These are phyloP conservation scores for Teratosphaeria zuluensis DNA, from an alignment of 2,329 filamentous ascomycete genomes.

Conservation along the genomic window DNA sequence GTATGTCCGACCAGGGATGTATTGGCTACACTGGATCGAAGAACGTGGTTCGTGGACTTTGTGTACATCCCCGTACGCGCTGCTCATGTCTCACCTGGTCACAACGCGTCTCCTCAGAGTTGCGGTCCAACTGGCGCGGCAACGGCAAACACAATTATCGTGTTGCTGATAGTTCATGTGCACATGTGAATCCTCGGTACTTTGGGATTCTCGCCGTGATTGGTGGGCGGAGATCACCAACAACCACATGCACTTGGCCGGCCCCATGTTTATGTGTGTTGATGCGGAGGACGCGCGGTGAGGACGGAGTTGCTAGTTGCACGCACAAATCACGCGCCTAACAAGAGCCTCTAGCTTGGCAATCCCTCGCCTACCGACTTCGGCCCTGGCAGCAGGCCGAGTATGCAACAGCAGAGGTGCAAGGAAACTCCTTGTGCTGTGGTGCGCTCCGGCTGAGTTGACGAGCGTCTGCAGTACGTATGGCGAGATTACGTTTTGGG, in stretches of 20 bases:
- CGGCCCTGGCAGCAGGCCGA: not conserved
- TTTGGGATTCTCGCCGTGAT: not conserved
- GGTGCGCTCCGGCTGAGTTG: too few species aligned
- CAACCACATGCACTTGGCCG: not conserved
- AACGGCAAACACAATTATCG: not conserved
- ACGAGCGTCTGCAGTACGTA: too few species aligned
- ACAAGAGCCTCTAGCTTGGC: not conserved
- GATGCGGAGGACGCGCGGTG: not conserved
- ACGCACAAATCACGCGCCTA: not conserved
- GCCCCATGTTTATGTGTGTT: not conserved
- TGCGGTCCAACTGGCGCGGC: too few species aligned
- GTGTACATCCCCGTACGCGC: too few species aligned
- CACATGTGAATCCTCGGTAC: not conserved
- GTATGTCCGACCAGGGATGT: not conserved
- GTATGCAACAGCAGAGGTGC: not conserved
- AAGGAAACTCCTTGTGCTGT: not conserved
- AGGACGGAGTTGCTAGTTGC: not conserved
- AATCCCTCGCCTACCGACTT: not conserved
- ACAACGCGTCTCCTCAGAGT: not conserved
- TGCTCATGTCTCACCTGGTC: not conserved
- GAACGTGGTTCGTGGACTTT: too few species aligned
- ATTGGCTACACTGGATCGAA: not conserved
- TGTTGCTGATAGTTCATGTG: not conserved
- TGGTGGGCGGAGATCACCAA: not conserved
- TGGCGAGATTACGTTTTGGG: too few species aligned